Evolutionary conservation across 108 stramenopile genomes (phyloP).

Genomic region (Cyclotella atomus): DNA sequence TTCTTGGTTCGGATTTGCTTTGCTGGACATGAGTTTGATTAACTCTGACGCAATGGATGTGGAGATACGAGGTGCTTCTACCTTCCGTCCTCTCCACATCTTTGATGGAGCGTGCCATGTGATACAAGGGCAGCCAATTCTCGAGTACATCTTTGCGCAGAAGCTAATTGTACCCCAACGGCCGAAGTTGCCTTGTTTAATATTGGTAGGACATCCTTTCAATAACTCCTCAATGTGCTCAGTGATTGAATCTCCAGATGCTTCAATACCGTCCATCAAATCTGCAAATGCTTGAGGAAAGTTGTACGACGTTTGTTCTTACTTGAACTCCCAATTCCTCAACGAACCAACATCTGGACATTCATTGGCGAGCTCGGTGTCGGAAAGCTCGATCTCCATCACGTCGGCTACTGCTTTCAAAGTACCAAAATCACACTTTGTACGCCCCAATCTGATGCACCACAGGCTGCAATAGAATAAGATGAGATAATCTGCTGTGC

Average conservation of each 20-base stretch:
- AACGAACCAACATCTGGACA: neutral
- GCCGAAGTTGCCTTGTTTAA: neutral
- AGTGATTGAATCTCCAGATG: neutral
- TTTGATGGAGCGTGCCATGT: slow-evolving; percentile 2
- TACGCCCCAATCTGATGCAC: slow-evolving; percentile 1
- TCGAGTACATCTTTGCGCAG: neutral
- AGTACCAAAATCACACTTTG: neutral
- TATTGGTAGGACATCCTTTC: neutral
- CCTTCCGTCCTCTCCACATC: too few relatives aligned
- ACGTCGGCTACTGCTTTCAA: neutral
- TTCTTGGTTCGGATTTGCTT: neutral
- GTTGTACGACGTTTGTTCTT: neutral
- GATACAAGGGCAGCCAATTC: neutral
- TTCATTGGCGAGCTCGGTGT: neutral
- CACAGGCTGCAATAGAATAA: neutral
- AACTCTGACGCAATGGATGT: neutral
- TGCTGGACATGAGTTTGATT: neutral
- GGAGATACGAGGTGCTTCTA: neutral
- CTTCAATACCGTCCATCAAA: slow-evolving; percentile 1
- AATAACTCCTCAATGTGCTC: neutral
- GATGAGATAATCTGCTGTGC: neutral
- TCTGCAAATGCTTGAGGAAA: neutral
- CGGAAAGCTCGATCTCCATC: neutral
- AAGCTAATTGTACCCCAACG: neutral
- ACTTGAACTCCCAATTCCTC: slow-evolving; percentile 2